phyloP scores from a whole-genome alignment of 495 filamentous ascomycete genomes.

The Opeltia flavorubescens region DNA sequence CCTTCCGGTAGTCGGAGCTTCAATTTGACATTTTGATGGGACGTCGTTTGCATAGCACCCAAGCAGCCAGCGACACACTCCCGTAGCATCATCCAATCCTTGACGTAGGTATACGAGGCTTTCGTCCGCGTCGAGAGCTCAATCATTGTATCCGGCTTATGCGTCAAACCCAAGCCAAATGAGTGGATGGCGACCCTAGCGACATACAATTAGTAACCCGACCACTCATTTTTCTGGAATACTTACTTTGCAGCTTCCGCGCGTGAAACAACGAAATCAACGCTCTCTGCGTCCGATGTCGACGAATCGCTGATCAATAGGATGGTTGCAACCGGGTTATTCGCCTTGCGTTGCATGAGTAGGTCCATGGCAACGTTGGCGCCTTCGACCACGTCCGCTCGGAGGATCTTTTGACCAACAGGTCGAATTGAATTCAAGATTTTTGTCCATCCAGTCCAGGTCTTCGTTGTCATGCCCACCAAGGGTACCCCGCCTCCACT shows the following conservation, averaged over 20 bases:
- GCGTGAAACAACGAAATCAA: constrained; percentile 96
- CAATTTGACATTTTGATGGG: constrained; percentile 97
- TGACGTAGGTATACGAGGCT: constrained; percentile 94
- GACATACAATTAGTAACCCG: constrained; percentile 9
- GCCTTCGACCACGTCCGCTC: constrained; percentile 93
- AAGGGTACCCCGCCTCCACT: constrained; percentile 85
- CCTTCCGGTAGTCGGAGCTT: constrained; percentile 91
- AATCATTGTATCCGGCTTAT: constrained; percentile 98
- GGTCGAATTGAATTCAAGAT: constrained; percentile 80
- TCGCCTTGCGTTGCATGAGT: constrained; percentile 93
- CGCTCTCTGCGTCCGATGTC: constrained; percentile 89
- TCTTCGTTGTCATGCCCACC: constrained; percentile 94
- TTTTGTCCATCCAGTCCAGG: constrained; percentile 83
- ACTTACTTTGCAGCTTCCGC: constrained; percentile 94
- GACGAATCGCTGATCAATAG: constrained; percentile 97
- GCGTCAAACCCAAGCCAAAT: constrained; percentile 88
- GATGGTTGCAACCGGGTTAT: constrained; percentile 92
- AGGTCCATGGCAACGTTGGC: constrained; percentile 99
- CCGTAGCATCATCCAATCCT: constrained; percentile 99
- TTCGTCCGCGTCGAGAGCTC: constrained; percentile 92
- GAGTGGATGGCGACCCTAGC: constrained; percentile 85
- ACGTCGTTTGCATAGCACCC: constrained; percentile 84
- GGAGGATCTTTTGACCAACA: constrained; percentile 89
- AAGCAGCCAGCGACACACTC: constrained; percentile 94
- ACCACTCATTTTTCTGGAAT: constrained; percentile 3